A percentile compares a stretch with the other conserved stretches of the same genome.
Evolutionary conservation across 164 flowering plant genomes (phyloP).

Genomic region (Vitis riparia): DNA sequence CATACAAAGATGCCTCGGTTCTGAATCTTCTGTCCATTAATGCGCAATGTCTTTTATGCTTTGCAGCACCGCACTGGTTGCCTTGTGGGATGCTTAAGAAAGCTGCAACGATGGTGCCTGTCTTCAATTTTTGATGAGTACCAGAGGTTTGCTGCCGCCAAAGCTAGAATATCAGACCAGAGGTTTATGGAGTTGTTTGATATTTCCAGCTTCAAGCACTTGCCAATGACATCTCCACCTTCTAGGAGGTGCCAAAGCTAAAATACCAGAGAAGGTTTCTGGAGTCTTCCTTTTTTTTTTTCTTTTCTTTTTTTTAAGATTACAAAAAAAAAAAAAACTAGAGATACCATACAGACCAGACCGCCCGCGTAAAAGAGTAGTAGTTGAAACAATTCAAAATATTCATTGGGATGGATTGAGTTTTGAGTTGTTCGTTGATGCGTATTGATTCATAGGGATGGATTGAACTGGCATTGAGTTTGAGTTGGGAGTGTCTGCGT

Average conservation of each 20-base stretch:
- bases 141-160: conserved; percentile 66
- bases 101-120: conserved; percentile 63
- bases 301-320: no score
- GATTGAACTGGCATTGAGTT: no score
- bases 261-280: not conserved
- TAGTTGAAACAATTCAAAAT: no score
- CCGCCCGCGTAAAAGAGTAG: no score
- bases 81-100: conserved; percentile 69
- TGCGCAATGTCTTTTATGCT: not conserved
- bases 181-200: conserved; percentile 72
- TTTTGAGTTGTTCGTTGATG: no score
- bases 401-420: no score
- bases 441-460: no score
- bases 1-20: not conserved
- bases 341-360: no score
- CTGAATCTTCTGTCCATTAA: not conserved
- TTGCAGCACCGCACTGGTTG: conserved; percentile 79
- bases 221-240: conserved; percentile 29
- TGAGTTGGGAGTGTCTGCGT: no score
- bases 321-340: no score
- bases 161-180: conserved; percentile 66
- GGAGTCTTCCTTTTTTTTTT: no score
- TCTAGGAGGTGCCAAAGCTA: conserved; percentile 17
- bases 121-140: conserved; percentile 63
- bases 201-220: conserved; percentile 38